A percentile compares a stretch with the other conserved stretches of the same genome.
phyloP scores from a whole-genome alignment of 1,284 basidiomycete species.

The Leccinum ponderosum region DNA sequence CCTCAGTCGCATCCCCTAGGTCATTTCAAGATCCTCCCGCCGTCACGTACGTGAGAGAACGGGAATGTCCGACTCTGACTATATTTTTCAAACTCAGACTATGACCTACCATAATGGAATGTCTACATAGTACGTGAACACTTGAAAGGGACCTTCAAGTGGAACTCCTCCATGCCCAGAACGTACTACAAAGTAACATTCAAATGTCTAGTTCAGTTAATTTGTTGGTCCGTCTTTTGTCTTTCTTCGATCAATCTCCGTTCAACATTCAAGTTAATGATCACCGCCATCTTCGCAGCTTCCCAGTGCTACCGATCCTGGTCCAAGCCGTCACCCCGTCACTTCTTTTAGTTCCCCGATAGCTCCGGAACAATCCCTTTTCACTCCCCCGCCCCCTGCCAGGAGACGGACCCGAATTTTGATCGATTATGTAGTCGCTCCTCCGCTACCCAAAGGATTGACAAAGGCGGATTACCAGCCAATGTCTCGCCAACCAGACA shows the following conservation, averaged over 20 bases:
- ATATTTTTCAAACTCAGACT: not conserved
- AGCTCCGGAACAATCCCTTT: conserved; percentile 22
- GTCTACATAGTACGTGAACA: not conserved
- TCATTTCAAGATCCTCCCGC: not conserved
- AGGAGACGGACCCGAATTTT: conserved; percentile 10
- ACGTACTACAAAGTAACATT: conserved; percentile 19
- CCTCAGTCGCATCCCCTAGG: no score
- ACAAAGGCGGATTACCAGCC: conserved; percentile 23
- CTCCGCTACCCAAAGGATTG: conserved; percentile 22
- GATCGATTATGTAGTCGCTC: conserved; percentile 21
- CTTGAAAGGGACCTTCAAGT: not conserved
- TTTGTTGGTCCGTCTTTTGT: conserved; percentile 22
- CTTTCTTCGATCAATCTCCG: conserved; percentile 1
- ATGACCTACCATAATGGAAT: not conserved
- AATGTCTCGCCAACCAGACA: not conserved
- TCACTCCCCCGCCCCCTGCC: conserved; percentile 29
- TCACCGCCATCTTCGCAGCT: conserved; percentile 10
- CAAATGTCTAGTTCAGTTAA: conserved; percentile 8
- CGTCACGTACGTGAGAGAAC: not conserved
- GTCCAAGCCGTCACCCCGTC: conserved; percentile 5
- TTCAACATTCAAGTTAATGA: not conserved
- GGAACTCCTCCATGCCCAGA: not conserved
- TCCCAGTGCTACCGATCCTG: not conserved
- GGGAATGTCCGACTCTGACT: not conserved
- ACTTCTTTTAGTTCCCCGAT: conserved; percentile 14